phyloP scores from a whole-genome alignment of 306 rosid genomes.

The Cyclanthera cordifolia region DNA sequence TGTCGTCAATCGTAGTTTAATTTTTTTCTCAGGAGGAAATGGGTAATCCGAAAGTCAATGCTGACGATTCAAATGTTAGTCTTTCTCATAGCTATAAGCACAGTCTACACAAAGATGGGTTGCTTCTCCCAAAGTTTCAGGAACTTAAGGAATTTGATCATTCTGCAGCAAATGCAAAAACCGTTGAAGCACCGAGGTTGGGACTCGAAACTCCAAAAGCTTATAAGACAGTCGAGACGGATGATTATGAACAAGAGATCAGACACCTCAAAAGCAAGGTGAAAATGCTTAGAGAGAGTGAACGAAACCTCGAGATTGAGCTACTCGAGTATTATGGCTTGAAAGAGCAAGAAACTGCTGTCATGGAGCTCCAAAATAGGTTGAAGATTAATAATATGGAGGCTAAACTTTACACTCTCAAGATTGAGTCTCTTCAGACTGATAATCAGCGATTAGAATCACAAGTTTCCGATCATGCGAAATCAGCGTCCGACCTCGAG shows the following conservation, averaged over 20 bases:
- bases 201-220: slow-evolving; percentile 29
- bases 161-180: slow-evolving; percentile 22
- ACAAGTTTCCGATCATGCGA: slow-evolving; percentile 38
- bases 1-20: too few relatives aligned
- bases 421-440: slow-evolving; percentile 53
- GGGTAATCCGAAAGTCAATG: slow-evolving; percentile 23
- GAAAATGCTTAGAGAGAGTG: slow-evolving; percentile 62
- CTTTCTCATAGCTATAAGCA: too few relatives aligned
- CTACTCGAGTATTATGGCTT: slow-evolving; percentile 76
- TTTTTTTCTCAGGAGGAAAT: slow-evolving; percentile 55
- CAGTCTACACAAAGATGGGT: slow-evolving; percentile 36
- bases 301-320: slow-evolving; percentile 56
- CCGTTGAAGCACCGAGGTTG: slow-evolving; percentile 32
- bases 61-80: slow-evolving; percentile 28
- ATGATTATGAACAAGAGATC: slow-evolving; percentile 53
- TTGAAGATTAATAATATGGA: slow-evolving; percentile 65
- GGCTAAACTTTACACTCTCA: slow-evolving; percentile 61
- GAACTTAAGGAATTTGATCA: slow-evolving; percentile 42
- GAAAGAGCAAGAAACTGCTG: slow-evolving; percentile 68
- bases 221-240: slow-evolving; percentile 25
- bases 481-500: slow-evolving; percentile 56
- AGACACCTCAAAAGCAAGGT: slow-evolving; percentile 45
- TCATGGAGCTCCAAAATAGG: slow-evolving; percentile 70
- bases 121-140: slow-evolving; percentile 36
- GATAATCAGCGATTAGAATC: slow-evolving; percentile 52